Evolutionary conservation across 2,329 filamentous ascomycete species (phyloP), one percentile per base, ranked within the genome.

Genomic region (Neoscytalidium dimidiatum): DNA sequence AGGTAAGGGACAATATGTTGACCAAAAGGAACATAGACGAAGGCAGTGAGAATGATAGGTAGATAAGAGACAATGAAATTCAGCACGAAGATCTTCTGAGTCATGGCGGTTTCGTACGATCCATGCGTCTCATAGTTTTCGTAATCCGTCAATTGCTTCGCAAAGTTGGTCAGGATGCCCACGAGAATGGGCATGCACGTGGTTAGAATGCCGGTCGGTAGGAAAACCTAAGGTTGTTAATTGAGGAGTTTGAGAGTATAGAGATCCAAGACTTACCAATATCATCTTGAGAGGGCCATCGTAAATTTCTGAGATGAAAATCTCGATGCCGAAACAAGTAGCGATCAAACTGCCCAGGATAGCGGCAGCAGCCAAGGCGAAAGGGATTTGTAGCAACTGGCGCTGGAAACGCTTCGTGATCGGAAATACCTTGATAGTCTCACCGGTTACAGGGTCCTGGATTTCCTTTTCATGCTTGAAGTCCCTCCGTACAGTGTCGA

Each of bases 51-150:
- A 73, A 96, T 89, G n/a, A 96, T 89, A 0, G 92, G 91, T 61
- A 96, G 88, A 75, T 97, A 98, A 0, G 94, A 96, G 5, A 93
- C 96, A 78, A 98, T 94, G 79, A 97, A 97, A 81, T 97, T 96
- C 73, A 98, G 86, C 14, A 98, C 88, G 73, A 99, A 98, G 35
- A 96, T 90, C 82, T 99, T 99, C 66, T 92, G 89, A 0, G 95
- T 92, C 74, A 97, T 86, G 1, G 94, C 91, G 21, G 91, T 87
- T 66, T 96, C 88, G 72, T 97, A 91, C 14, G 89, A 89, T 69
- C 94, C 92, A 65, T 91, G 86, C 0, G 92, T 98, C 71, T 94
- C 91, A 75, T 98, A 97, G 74, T 99, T 99, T 74, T 99, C 95
- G 69, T 88, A 88, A 14, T 92, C 84, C 0, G 91, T 97, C 44